These are phyloP conservation scores for Zychaea mexicana DNA, from an alignment of 371 early-diverging fungal genomes.

Conservation along the genomic window DNA sequence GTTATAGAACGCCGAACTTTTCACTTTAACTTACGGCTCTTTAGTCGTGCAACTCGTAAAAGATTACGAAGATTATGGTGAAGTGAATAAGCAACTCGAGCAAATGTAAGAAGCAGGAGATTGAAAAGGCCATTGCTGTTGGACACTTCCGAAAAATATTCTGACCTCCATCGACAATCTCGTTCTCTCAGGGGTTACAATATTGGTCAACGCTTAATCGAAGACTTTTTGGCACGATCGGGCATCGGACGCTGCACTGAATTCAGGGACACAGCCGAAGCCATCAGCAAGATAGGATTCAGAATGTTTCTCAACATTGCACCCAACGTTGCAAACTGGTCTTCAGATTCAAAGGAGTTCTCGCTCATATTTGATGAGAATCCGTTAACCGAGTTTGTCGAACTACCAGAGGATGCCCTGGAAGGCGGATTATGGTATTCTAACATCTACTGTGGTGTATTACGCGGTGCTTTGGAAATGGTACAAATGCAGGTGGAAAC, in stretches of 20 bases:
- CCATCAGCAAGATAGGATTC: conserved; percentile 94
- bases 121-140: too few species aligned
- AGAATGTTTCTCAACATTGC: conserved; percentile 93
- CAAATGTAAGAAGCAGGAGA: conserved; percentile 79
- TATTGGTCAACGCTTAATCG: conserved; percentile 94
- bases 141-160: too few species aligned
- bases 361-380: conserved; percentile 92
- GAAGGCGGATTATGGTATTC: conserved; percentile 92
- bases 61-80: conserved; percentile 91
- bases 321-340: conserved; percentile 82
- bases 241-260: conserved; percentile 83
- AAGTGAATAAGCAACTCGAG: conserved; percentile 95
- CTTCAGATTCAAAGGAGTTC: conserved; percentile 84
- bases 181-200: conserved; percentile 85
- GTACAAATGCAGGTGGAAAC: conserved; percentile 93
- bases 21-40: conserved; percentile 96
- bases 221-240: conserved; percentile 93
- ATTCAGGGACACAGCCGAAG: conserved; percentile 92
- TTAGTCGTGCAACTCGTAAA: conserved; percentile 93
- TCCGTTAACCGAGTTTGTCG: conserved; percentile 92
- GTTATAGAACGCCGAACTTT: conserved; percentile 89
- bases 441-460: conserved; percentile 92
- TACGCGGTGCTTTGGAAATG: conserved; percentile 96
- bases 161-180: too few species aligned
- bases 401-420: conserved; percentile 79